A percentile compares a stretch with the other conserved stretches of the same genome.
These are phyloP conservation scores for Pichia thaimueangensis DNA, from an alignment of 805 yeast genomes.

Conservation along the genomic window DNA sequence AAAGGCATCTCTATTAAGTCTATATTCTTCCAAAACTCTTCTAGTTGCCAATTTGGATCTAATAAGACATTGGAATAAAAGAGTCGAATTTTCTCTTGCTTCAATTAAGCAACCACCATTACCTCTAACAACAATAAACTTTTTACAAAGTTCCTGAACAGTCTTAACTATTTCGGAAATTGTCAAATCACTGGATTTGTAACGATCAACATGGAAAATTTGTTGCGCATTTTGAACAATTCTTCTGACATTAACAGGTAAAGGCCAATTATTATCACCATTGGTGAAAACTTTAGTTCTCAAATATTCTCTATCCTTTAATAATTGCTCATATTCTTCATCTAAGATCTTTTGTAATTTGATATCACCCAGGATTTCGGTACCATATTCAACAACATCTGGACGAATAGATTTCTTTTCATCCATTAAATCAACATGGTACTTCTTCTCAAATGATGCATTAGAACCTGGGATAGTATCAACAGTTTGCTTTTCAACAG, in stretches of 20 bases:
- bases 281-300: conserved; percentile 78
- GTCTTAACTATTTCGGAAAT: conserved; percentile 71
- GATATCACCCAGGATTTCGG: conserved; percentile 85
- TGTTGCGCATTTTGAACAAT: conserved; percentile 95
- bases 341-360: conserved; percentile 76
- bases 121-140: conserved; percentile 77
- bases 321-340: conserved; percentile 73
- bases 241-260: conserved; percentile 96
- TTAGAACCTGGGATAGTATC: conserved; percentile 95
- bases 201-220: conserved; percentile 87
- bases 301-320: conserved; percentile 69
- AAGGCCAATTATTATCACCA: conserved; percentile 96
- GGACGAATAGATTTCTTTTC: conserved; percentile 55
- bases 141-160: conserved; percentile 62
- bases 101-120: conserved; percentile 63
- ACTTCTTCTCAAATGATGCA: conserved; percentile 72
- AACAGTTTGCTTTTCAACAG: conserved; percentile 91
- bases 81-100: conserved; percentile 89
- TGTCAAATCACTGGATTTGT: conserved; percentile 84
- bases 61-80: conserved; percentile 81
- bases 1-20: conserved; percentile 77
- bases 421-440: conserved; percentile 80
- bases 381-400: conserved; percentile 77
- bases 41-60: conserved; percentile 89
- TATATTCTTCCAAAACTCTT: conserved; percentile 87